A percentile compares a stretch with the other conserved stretches of the same genome.
Conservation (phyloP, 2,329 filamentous ascomycete species). For the Pyricularia pennisetigena region DNA sequence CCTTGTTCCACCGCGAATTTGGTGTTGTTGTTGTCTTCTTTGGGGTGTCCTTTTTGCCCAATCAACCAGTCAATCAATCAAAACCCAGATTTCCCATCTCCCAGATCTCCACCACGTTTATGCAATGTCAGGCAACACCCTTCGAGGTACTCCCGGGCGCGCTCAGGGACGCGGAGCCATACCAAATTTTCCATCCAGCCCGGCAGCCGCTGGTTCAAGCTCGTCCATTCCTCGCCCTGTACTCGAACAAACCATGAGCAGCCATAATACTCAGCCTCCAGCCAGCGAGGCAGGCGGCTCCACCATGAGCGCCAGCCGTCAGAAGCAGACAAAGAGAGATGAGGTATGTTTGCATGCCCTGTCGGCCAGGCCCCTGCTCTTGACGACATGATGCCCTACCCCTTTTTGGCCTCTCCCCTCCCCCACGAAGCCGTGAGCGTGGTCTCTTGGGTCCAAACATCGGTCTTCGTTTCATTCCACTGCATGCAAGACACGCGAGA, state of each 20-base stretch:
- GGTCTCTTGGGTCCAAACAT: background rate
- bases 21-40: background rate
- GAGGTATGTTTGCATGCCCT: slow-evolving; percentile 58
- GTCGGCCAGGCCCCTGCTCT: slow-evolving; percentile 7
- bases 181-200: slow-evolving; percentile 49
- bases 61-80: background rate
- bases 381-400: background rate
- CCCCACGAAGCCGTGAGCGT: background rate
- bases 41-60: background rate
- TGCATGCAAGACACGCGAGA: background rate
- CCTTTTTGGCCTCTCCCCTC: background rate
- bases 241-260: slow-evolving; percentile 41
- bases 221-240: slow-evolving; percentile 68
- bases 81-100: background rate
- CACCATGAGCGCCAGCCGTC: slow-evolving; percentile 82
- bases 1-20: background rate
- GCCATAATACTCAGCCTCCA: slow-evolving; percentile 26
- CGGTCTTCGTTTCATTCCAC: background rate
- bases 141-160: slow-evolving; percentile 60
- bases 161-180: slow-evolving; percentile 47
- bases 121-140: slow-evolving; percentile 49
- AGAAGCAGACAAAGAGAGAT: slow-evolving; percentile 96
- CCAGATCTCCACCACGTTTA: slow-evolving; percentile 12
- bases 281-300: slow-evolving; percentile 49
- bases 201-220: slow-evolving; percentile 22